Base-by-base conservation (phyloP, 2,329 filamentous ascomycete species). In the Fusarium sulawesiense region DNA sequence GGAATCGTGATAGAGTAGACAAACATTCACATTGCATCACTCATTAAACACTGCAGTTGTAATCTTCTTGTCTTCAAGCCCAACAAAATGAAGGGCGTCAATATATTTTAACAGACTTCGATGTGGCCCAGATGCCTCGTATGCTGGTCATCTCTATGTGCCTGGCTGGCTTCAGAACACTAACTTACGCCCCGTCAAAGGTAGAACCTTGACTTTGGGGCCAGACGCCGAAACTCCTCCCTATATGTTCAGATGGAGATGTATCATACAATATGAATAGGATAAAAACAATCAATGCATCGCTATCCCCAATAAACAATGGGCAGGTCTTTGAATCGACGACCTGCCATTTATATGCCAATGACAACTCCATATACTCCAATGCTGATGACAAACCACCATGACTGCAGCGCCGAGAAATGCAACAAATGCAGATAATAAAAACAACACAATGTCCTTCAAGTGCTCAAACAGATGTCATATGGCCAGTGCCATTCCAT, bases 371-470 rank as follows among this genome's bases (percentile, higher is more conserved):
- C 67, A 40, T 13, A 56, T 57, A 27, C 51, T 50, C 63, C 68
- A 40, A 47, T 65, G 58, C 65, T 46, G 45, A 64, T 65, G 60
- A 64, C 56, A 55, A 45, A 68, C 57, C 57, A 62, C 56, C 41
- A 58, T 64, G 48, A 54, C 60, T 66, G 45, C 54, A 71, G 68
- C 61, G 68, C 68, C 73, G 54, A 59, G 42, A 27, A 56, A 75
- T 70, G 68, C 67, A 68, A 51, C 51, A 44, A 48, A 56, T 59
- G 64, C 61, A 46, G 50, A 50, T 66, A 32, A 27, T 40, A 60
- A 67, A 45, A 54, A 41, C 56, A 56, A 32, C 18, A 16, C 32
- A 50, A 50, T 50, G 21, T 41, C 23, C 32, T 41, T 27, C 49
- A 51, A 51, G 23, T 51, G 34, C 25, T 23, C 23, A 42, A 51